Conservation (phyloP, 805 yeast species). For the Saccharomycopsis javanensis region DNA sequence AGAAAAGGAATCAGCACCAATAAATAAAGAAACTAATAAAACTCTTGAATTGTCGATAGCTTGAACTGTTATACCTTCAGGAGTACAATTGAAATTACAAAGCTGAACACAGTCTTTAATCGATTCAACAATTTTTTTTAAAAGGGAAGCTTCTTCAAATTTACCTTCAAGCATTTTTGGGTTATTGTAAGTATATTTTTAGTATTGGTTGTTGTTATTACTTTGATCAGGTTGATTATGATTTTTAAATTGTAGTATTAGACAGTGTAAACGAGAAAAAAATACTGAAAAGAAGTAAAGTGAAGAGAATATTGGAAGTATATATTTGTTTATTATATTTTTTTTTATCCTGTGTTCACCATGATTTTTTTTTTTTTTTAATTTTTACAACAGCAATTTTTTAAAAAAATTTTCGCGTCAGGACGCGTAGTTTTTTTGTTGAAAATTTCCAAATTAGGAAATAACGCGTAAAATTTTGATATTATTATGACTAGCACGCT, state of each 20-base stretch:
- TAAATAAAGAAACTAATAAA: constrained; percentile 74
- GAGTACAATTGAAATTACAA: constrained; percentile 96
- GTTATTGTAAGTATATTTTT: neutral
- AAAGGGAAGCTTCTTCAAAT: constrained; percentile 82
- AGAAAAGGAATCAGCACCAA: constrained; percentile 80
- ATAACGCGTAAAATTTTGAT: neutral
- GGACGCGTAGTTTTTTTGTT: neutral
- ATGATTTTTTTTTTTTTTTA: neutral
- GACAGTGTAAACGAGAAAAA: no score
- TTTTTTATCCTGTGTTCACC: neutral
- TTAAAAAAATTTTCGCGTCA: neutral
- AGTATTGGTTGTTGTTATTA: neutral
- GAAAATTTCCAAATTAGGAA: neutral
- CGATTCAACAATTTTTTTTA: constrained; percentile 88
- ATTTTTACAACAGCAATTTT: neutral
- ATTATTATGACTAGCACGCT: neutral
- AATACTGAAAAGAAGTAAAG: neutral
- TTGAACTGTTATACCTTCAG: constrained; percentile 88
- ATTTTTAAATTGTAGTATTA: neutral
- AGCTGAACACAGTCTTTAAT: constrained; percentile 89
- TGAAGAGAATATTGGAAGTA: neutral
- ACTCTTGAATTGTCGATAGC: constrained; percentile 98
- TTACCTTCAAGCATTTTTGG: constrained; percentile 86
- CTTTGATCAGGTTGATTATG: neutral
- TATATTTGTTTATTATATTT: neutral